Percentiles rank a stretch among this genome's conserved stretches.
These are phyloP conservation scores for Vaccinium myrtillus DNA, from an alignment of 148 eudicot species.

Conservation along the genomic window DNA sequence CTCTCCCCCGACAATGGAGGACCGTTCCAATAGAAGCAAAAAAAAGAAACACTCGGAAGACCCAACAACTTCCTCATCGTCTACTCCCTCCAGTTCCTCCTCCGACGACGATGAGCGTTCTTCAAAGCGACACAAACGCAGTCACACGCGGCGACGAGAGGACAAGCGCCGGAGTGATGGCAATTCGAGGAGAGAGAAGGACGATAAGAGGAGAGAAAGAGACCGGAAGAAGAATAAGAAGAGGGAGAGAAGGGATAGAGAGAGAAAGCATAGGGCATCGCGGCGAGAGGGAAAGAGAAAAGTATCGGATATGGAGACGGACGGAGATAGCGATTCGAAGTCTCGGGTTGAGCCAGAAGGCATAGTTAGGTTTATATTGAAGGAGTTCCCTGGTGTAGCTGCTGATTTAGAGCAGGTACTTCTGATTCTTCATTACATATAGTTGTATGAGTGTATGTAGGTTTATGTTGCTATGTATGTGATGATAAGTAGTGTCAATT, in stretches of 20 bases:
- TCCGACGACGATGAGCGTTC: constrained; percentile 5
- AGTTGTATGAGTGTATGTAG: background rate
- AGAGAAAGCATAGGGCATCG: constrained; percentile 32
- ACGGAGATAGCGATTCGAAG: constrained; percentile 19
- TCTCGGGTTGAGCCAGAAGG: constrained; percentile 29
- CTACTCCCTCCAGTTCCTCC: constrained; percentile 15
- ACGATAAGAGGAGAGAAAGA: constrained; percentile 31
- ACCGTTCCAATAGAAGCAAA: background rate
- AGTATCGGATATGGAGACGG: constrained; percentile 40
- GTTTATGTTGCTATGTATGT: background rate
- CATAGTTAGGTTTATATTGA: constrained; percentile 47
- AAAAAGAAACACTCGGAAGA: background rate
- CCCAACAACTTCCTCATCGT: constrained; percentile 23
- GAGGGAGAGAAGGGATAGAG: constrained; percentile 27
- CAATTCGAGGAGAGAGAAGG: constrained; percentile 30
- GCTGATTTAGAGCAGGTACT: constrained; percentile 63
- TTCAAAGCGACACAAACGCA: constrained; percentile 29
- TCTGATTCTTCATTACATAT: background rate
- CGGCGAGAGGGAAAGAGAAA: constrained; percentile 35
- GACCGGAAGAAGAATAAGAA: constrained; percentile 22
- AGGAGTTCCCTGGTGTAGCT: constrained; percentile 74
- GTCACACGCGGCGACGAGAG: constrained; percentile 23
- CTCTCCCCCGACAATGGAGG: background rate
- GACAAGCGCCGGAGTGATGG: constrained; percentile 25
- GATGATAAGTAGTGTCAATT: background rate